phyloP scores from a whole-genome alignment of 2,329 filamentous ascomycete species.

The Fusarium paranaense region DNA sequence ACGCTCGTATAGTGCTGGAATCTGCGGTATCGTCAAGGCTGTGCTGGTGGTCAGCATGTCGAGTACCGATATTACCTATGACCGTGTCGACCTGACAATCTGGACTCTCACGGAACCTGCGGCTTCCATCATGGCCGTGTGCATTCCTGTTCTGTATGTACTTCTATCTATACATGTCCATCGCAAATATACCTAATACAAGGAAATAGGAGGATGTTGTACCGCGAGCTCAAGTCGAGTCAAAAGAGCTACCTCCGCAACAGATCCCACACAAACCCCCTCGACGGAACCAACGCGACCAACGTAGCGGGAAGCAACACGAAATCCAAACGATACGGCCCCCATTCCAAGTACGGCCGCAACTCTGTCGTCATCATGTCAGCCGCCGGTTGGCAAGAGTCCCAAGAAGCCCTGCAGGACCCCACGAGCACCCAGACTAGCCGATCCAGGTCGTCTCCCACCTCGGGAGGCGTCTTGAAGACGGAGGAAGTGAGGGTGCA shows the following conservation, averaged over 20 bases:
- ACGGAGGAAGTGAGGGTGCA: slow-evolving; percentile 47
- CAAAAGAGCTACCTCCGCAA: slow-evolving; percentile 43
- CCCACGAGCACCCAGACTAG: slow-evolving; percentile 11
- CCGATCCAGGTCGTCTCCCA: slow-evolving; percentile 14
- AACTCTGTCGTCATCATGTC: slow-evolving; percentile 50
- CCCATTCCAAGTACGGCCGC: slow-evolving; percentile 41
- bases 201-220: slow-evolving; percentile 47
- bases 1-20: slow-evolving; percentile 44
- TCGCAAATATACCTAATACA: slow-evolving; percentile 11
- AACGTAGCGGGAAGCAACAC: slow-evolving; percentile 15
- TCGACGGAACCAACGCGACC: slow-evolving; percentile 4
- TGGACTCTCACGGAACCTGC: slow-evolving; percentile 52
- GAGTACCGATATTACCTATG: slow-evolving; percentile 49
- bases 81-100: slow-evolving; percentile 50
- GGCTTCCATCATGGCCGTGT: slow-evolving; percentile 52
- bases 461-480: slow-evolving; percentile 42
- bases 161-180: background rate
- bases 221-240: slow-evolving; percentile 48
- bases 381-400: slow-evolving; percentile 46
- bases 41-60: slow-evolving; percentile 48
- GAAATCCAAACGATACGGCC: slow-evolving; percentile 32
- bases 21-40: slow-evolving; percentile 49
- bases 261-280: slow-evolving; percentile 31
- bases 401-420: slow-evolving; percentile 47
- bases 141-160: slow-evolving; percentile 49